phyloP scores from a whole-genome alignment of 176 grass and related monocot genomes.

The Avena atlantica region DNA sequence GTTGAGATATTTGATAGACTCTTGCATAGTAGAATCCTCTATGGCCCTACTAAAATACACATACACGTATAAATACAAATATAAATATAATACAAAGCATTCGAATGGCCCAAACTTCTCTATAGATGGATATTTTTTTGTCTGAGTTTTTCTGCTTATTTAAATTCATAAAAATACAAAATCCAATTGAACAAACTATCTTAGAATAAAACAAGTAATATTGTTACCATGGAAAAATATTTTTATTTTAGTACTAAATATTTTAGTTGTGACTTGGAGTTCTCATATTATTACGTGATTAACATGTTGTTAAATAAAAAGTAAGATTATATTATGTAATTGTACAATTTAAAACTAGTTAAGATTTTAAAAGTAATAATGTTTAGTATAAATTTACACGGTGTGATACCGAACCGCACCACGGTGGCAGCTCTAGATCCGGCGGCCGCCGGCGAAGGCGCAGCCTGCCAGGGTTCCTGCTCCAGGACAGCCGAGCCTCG shows the following conservation, averaged over 20 bases:
- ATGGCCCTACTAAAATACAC: neutral
- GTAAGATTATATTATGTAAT: too few relatives aligned
- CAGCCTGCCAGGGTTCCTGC: too few relatives aligned
- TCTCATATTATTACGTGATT: neutral
- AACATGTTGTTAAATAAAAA: too few relatives aligned
- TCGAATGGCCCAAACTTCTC: neutral
- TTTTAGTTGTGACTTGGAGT: neutral
- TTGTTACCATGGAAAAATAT: neutral
- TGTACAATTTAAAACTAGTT: neutral
- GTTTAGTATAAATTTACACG: too few relatives aligned
- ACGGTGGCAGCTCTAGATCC: too few relatives aligned
- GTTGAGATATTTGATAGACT: neutral
- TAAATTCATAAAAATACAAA: neutral
- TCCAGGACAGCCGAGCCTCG: too few relatives aligned
- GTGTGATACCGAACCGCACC: too few relatives aligned
- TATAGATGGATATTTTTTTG: neutral
- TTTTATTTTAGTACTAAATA: neutral
- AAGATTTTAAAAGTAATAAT: neutral
- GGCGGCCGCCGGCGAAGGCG: too few relatives aligned
- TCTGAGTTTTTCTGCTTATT: neutral
- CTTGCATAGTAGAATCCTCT: neutral
- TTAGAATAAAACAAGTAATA: neutral
- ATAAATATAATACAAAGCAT: neutral
- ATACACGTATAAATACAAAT: neutral
- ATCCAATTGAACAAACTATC: neutral